phyloP scores from a whole-genome alignment of 2,329 filamentous ascomycete genomes.

The Aureobasidium lini region DNA sequence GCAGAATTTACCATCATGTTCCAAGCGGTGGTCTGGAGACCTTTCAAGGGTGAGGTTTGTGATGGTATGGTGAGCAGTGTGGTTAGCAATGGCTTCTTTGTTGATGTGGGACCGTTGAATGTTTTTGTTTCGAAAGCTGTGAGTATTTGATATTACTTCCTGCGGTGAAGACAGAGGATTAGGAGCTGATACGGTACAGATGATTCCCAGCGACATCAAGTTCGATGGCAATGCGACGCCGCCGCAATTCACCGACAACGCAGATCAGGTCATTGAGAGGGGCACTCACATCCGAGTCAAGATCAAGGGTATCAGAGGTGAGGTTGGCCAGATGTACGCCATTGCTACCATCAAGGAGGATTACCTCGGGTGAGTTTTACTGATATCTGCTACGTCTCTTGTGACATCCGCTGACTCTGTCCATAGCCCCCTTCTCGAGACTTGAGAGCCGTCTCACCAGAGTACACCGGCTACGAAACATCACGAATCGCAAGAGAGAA shows the following conservation, averaged over 20 bases:
- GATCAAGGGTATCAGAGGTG: conserved; percentile 85
- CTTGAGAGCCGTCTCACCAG: background rate
- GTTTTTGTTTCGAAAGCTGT: conserved; percentile 79
- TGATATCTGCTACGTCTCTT: background rate
- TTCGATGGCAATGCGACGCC: conserved; percentile 94
- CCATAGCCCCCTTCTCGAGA: conserved; percentile 5
- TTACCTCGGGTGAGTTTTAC: conserved; percentile 27
- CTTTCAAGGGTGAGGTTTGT: conserved; percentile 96
- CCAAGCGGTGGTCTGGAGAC: conserved; percentile 92
- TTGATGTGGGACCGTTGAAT: conserved; percentile 68
- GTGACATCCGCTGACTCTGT: background rate
- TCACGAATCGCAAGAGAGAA: background rate
- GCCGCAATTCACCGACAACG: conserved; percentile 93
- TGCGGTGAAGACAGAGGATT: background rate
- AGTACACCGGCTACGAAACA: background rate
- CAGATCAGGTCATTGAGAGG: conserved; percentile 87
- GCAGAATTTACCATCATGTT: conserved; percentile 95
- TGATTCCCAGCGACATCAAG: conserved; percentile 86
- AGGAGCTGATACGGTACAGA: conserved; percentile 40
- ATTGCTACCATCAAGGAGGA: conserved; percentile 92
- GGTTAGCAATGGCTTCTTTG: conserved; percentile 87
- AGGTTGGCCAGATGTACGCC: conserved; percentile 91
- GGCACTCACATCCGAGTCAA: conserved; percentile 90
- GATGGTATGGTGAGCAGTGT: conserved; percentile 90
- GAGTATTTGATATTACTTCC: conserved; percentile 32